Base-by-base conservation (phyloP, 345 rosid species). In the Eucalyptus regnans region DNA sequence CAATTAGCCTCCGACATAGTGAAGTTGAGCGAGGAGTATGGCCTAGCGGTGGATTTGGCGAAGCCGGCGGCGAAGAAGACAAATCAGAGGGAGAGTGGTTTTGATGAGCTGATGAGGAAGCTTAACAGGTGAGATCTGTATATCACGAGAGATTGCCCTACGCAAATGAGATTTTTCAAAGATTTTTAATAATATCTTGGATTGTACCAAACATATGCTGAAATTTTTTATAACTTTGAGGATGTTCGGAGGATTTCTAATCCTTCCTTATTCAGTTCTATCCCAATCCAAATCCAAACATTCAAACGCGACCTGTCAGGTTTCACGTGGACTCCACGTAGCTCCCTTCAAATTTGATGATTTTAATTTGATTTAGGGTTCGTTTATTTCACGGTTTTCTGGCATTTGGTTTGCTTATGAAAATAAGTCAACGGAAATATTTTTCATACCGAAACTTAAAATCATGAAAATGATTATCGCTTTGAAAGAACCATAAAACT, bases 361-460 rank as follows among this genome's bases (percentile, higher is more conserved):
- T 56, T 56, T 23, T 56, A 56, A 23, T 22, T 56, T 0, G 6
- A 56, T 56, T 56, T 56, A 4, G 29, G 12, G 3, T 56, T 9
- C 0, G 0, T 56, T 52, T 52, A 52, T 52, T 52, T 52, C 25
- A 52, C 0, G 0, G 10, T 52, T 52, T 52, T 20, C 0, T 52
- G 1, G 58, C 0, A 0, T 52, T 52, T 52, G 2, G 58, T 52
- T 8, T 52, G 25, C 25, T 52, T 52, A 52, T 52, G 0, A 52
- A 52, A 52, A 52, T 52, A 52, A 8, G 58, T 52, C 58, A 52
- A 20, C 0, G 1, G 10, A 52, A 52, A 18, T 52, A 20, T 52
- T 7, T 52, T 18, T 52, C 10, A 20, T 7, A 3, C 10, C 0
- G 1, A 52, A 52, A 52, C 23, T 52, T 52, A 52, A 52, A 52